Percentiles rank a stretch among this genome's conserved stretches.
Evolutionary conservation across 306 rosid genomes (phyloP).

Genomic region (Prunus salicina): DNA sequence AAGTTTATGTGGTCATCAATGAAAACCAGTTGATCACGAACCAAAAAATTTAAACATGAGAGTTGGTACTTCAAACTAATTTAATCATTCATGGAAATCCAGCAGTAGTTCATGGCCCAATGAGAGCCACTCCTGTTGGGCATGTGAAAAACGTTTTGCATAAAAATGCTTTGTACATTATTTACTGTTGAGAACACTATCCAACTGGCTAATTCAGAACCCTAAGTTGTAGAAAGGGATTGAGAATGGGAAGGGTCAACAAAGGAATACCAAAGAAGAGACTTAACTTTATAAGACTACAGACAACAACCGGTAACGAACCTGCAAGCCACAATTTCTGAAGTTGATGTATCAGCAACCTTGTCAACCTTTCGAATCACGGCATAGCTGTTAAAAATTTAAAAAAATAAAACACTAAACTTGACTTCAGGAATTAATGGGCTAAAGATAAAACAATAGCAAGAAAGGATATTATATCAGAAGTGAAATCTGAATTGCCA

Average conservation of each 20-base stretch:
- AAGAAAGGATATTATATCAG: background rate
- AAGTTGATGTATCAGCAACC: constrained; percentile 55
- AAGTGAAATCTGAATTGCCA: background rate
- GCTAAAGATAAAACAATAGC: background rate
- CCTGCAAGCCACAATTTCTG: constrained; percentile 72
- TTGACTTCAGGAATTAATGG: constrained; percentile 9
- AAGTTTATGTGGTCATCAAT: background rate
- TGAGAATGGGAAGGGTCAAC: background rate
- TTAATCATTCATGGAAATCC: background rate
- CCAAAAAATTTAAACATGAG: background rate
- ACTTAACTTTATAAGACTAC: background rate
- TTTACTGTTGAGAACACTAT: background rate
- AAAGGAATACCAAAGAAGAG: background rate
- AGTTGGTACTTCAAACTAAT: background rate
- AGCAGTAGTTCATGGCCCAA: background rate
- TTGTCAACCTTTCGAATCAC: constrained; percentile 69
- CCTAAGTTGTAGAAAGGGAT: background rate
- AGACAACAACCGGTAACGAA: constrained; percentile 31
- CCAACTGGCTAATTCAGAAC: background rate
- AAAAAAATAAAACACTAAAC: background rate
- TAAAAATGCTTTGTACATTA: background rate
- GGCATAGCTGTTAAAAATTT: constrained; percentile 53
- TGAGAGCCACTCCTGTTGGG: background rate
- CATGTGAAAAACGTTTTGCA: background rate
- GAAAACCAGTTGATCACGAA: background rate